These are phyloP conservation scores for Litchi chinensis DNA, from an alignment of 345 rosid genomes.

Conservation along the genomic window DNA sequence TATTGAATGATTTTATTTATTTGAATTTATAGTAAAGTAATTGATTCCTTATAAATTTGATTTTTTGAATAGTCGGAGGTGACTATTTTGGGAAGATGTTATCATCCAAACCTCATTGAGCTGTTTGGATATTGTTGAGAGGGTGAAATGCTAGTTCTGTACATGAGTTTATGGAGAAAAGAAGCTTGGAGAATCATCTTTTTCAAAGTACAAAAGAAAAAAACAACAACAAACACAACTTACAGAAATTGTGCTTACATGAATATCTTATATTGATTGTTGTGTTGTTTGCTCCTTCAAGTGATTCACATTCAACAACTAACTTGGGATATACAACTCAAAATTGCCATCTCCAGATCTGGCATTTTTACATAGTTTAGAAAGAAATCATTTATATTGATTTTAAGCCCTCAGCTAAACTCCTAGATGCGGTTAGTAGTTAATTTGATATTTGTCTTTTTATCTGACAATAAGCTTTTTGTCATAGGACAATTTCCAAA, in stretches of 20 bases:
- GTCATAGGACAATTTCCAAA: too few relatives aligned
- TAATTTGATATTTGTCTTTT: background rate
- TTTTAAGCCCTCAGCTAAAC: slow-evolving; percentile 75
- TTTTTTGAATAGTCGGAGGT: too few relatives aligned
- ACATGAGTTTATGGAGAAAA: too few relatives aligned
- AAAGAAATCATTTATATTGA: slow-evolving; percentile 76
- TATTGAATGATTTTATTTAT: too few relatives aligned
- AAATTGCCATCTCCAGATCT: slow-evolving; percentile 65
- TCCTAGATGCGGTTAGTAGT: slow-evolving; percentile 72
- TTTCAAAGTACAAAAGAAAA: slow-evolving; percentile 46
- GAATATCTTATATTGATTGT: background rate
- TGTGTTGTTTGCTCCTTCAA: slow-evolving; percentile 26
- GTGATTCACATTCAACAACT: too few relatives aligned
- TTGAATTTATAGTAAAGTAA: too few relatives aligned
- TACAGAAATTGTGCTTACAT: background rate
- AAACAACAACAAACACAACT: background rate
- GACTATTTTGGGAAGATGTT: too few relatives aligned
- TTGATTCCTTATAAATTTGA: too few relatives aligned
- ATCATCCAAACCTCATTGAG: too few relatives aligned
- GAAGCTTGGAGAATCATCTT: too few relatives aligned
- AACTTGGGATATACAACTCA: too few relatives aligned
- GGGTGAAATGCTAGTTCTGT: too few relatives aligned
- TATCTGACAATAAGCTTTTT: background rate
- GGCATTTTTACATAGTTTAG: slow-evolving; percentile 65
- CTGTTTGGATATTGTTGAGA: slow-evolving; percentile 1